Conservation (phyloP, 257 asterid genomes). For the Salvia rosmarinus region DNA sequence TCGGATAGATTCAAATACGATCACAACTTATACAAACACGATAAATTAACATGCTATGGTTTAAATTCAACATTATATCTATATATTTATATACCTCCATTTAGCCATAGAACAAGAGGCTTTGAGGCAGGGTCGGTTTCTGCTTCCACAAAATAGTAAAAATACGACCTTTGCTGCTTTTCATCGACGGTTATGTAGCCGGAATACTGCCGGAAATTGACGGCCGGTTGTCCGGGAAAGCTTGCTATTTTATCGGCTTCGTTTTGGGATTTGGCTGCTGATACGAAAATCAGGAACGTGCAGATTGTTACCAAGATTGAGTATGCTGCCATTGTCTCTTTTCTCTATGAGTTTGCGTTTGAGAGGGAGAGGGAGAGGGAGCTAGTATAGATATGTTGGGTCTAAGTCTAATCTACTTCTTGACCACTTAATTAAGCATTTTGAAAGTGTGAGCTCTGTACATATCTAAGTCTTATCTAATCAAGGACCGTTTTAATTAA, state of each 20-base stretch:
- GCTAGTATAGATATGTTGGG: background rate
- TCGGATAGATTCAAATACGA: background rate
- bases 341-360: background rate
- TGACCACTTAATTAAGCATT: slow-evolving; percentile 12
- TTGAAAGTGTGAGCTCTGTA: background rate
- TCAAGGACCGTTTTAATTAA: slow-evolving; percentile 18
- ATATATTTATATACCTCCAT: slow-evolving; percentile 56
- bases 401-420: slow-evolving; percentile 13
- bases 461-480: slow-evolving; percentile 4
- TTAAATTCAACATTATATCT: no score
- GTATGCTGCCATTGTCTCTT: slow-evolving; percentile 34
- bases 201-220: slow-evolving; percentile 49
- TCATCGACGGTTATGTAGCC: slow-evolving; percentile 54
- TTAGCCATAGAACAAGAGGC: slow-evolving; percentile 76
- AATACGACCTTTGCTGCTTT: slow-evolving; percentile 49
- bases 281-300: slow-evolving; percentile 25
- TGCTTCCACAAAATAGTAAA: slow-evolving; percentile 71
- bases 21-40: background rate
- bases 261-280: slow-evolving; percentile 26
- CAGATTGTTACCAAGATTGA: slow-evolving; percentile 31
- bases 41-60: no score
- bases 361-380: background rate
- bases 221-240: slow-evolving; percentile 63
- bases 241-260: slow-evolving; percentile 38
- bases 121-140: slow-evolving; percentile 56